A percentile compares a stretch with the other conserved stretches of the same genome.
Conservation (phyloP, 192 early-diverging fungal genomes). For the Backusella mclennaniae region DNA sequence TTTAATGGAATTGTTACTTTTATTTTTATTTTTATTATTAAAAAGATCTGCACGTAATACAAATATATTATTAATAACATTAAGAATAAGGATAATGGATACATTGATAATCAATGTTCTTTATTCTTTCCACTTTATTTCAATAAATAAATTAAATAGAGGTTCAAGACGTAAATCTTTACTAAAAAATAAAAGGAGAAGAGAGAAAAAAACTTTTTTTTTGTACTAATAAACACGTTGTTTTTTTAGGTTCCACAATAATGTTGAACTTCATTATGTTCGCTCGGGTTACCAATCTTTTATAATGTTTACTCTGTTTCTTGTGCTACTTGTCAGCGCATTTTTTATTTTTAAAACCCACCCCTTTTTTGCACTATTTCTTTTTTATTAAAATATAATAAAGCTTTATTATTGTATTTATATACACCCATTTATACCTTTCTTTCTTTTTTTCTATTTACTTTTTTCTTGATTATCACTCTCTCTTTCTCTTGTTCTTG, state of each 20-base stretch:
- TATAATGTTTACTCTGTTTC: neutral
- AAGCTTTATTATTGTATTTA: neutral
- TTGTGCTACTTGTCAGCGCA: neutral
- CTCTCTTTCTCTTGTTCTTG: neutral
- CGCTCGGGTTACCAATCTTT: neutral
- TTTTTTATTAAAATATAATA: neutral
- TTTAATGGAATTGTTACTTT: too few relatives aligned
- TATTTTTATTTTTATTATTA: too few relatives aligned
- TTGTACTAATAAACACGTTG: neutral
- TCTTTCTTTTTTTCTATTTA: neutral
- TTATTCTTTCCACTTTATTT: too few relatives aligned
- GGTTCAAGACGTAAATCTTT: neutral
- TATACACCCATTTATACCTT: neutral
- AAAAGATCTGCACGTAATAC: too few relatives aligned
- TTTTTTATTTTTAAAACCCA: neutral
- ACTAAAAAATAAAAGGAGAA: neutral
- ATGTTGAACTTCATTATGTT: slow-evolving; percentile 5
- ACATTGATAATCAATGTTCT: too few relatives aligned
- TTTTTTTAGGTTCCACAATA: neutral
- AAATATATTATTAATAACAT: too few relatives aligned
- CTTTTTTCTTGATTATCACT: neutral
- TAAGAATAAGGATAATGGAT: too few relatives aligned
- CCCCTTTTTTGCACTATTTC: neutral
- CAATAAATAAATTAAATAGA: neutral
- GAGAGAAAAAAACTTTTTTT: neutral